These are phyloP conservation scores for Talaromyces amestolkiae DNA, from an alignment of 2,329 filamentous ascomycete species.

Conservation along the genomic window DNA sequence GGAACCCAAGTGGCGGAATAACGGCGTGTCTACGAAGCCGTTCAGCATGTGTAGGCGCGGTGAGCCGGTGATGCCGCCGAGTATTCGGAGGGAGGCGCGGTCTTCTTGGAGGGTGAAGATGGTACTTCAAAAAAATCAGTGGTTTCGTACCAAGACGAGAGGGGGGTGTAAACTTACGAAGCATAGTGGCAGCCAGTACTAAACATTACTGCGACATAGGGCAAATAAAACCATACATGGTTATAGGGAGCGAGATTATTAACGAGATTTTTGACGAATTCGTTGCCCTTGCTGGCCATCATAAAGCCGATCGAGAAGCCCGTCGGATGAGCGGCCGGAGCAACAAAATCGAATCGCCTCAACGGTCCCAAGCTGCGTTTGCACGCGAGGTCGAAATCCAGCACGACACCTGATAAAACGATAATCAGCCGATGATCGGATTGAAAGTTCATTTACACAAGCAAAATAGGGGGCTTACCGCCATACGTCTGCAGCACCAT, in stretches of 20 bases:
- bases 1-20: slow-evolving; percentile 44
- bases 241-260: slow-evolving; percentile 37
- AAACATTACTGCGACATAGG: slow-evolving; percentile 46
- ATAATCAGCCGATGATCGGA: not conserved
- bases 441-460: no score
- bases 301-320: slow-evolving; percentile 46
- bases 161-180: slow-evolving; percentile 30
- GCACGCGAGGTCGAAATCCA: slow-evolving; percentile 43
- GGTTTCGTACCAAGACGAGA: not conserved
- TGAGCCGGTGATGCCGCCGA: slow-evolving; percentile 31
- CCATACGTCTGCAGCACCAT: slow-evolving; percentile 25
- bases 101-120: slow-evolving; percentile 40
- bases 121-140: slow-evolving; percentile 24
- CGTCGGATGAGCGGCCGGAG: slow-evolving; percentile 41
- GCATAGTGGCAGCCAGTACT: slow-evolving; percentile 46
- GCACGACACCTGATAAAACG: slow-evolving; percentile 23
- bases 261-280: slow-evolving; percentile 37
- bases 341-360: slow-evolving; percentile 43
- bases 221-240: slow-evolving; percentile 40
- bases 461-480: slow-evolving; percentile 16
- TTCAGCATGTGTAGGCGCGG: slow-evolving; percentile 40
- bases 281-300: slow-evolving; percentile 37
- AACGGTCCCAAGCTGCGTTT: slow-evolving; percentile 41
- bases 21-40: slow-evolving; percentile 40
- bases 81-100: slow-evolving; percentile 36